Conservation (phyloP, 352 stramenopile species). For the Globisporangium apiculatum region DNA sequence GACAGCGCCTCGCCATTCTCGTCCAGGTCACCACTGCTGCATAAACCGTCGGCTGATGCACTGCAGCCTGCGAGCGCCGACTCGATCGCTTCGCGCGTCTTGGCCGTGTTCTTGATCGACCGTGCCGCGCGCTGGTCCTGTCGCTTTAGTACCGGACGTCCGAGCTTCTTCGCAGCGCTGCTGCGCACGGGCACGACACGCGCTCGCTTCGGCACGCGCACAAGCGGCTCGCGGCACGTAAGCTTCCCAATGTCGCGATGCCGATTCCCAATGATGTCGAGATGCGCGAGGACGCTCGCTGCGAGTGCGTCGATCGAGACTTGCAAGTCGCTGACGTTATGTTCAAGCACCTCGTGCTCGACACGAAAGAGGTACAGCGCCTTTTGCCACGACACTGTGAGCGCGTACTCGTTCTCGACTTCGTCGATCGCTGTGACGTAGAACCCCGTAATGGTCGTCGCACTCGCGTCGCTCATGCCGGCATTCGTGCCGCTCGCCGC, state of each 20-base stretch:
- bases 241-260: constrained; percentile 58
- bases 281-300: constrained; percentile 36
- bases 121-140: constrained; percentile 52
- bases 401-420: constrained; percentile 56
- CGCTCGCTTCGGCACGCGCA: constrained; percentile 30
- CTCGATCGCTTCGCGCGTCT: constrained; percentile 38
- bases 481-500: not conserved
- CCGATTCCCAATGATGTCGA: constrained; percentile 65
- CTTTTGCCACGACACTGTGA: constrained; percentile 40
- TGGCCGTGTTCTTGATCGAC: constrained; percentile 32
- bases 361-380: constrained; percentile 35
- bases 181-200: constrained; percentile 22
- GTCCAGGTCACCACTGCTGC: constrained; percentile 4
- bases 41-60: not conserved
- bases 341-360: constrained; percentile 12
- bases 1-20: constrained; percentile 12
- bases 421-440: constrained; percentile 53
- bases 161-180: constrained; percentile 26
- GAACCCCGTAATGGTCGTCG: constrained; percentile 19
- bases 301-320: constrained; percentile 28
- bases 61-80: constrained; percentile 10
- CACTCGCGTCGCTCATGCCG: not conserved
- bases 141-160: constrained; percentile 27
- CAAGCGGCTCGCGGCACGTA: constrained; percentile 39
- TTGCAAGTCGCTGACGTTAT: not conserved